Percentiles rank a stretch among this genome's conserved stretches.
phyloP scores from a whole-genome alignment of 495 filamentous ascomycete genomes.

The Corynascus novoguineensis region DNA sequence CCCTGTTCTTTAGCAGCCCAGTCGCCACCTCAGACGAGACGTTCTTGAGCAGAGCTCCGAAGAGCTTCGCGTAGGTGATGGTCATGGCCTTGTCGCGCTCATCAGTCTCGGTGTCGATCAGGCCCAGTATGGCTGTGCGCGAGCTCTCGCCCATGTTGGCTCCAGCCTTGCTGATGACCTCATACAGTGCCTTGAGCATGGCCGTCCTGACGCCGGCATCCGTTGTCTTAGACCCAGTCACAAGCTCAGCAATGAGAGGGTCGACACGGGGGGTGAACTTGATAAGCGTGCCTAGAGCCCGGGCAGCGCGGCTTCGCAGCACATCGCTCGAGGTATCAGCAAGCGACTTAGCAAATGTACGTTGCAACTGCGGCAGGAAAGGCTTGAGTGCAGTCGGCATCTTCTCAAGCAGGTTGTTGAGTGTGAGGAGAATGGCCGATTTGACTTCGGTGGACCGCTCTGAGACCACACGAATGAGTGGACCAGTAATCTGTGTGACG shows the following conservation, averaged over 20 bases:
- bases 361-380: conserved; percentile 92
- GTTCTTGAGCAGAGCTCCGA: conserved; percentile 83
- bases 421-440: conserved; percentile 84
- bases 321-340: conserved; percentile 90
- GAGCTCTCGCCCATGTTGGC: conserved; percentile 90
- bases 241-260: conserved; percentile 76
- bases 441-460: conserved; percentile 94
- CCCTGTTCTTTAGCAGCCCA: conserved; percentile 72
- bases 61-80: conserved; percentile 81
- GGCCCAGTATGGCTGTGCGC: conserved; percentile 66
- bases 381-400: conserved; percentile 94
- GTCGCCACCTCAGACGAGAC: conserved; percentile 61
- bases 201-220: conserved; percentile 88
- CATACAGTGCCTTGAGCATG: conserved; percentile 95
- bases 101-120: conserved; percentile 81
- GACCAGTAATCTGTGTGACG: conserved; percentile 95
- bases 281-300: conserved; percentile 91
- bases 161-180: conserved; percentile 92
- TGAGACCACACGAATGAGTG: conserved; percentile 92
- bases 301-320: conserved; percentile 83
- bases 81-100: conserved; percentile 69
- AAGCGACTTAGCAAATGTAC: conserved; percentile 92
- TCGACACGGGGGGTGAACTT: conserved; percentile 94
- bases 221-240: conserved; percentile 84
- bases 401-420: conserved; percentile 94